Percentiles rank a stretch among this genome's conserved stretches.
Conservation (phyloP, 129 eudicot genomes). For the Scalesia atractyloides region DNA sequence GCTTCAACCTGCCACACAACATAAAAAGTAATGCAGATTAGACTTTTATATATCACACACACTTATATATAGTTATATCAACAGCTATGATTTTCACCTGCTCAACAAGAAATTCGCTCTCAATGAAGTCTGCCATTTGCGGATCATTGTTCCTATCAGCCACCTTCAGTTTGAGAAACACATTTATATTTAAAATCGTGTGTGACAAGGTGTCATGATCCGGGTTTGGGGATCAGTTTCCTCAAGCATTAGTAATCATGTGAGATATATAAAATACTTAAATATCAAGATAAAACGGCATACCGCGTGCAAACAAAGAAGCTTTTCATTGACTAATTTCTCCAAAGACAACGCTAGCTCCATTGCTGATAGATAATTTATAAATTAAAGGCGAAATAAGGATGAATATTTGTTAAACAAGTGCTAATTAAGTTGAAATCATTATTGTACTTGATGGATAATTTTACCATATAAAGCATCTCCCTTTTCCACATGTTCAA, state of each 20-base stretch:
- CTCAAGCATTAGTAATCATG: not conserved
- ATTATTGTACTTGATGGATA: too few species aligned
- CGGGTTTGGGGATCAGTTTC: not conserved
- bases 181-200: not conserved
- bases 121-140: conserved; percentile 77
- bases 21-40: not conserved
- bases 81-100: conserved; percentile 51
- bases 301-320: conserved; percentile 67
- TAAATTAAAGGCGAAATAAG: not conserved
- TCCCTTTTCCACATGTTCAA: conserved; percentile 84
- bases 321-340: conserved; percentile 80
- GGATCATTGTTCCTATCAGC: conserved; percentile 82
- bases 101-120: conserved; percentile 69
- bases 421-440: not conserved
- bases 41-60: not conserved
- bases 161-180: conserved; percentile 46
- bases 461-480: conserved; percentile 83
- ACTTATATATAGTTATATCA: not conserved
- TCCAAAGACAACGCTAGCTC: conserved; percentile 91
- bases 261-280: not conserved
- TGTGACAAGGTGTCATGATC: not conserved
- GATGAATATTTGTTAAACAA: conserved; percentile 14
- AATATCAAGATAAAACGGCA: not conserved
- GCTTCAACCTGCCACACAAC: conserved; percentile 71
- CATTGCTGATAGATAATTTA: conserved; percentile 62